Evolutionary conservation across 306 rosid genomes (phyloP), one percentile per base, ranked within the genome.

Genomic region (Spatholobus suberectus): DNA sequence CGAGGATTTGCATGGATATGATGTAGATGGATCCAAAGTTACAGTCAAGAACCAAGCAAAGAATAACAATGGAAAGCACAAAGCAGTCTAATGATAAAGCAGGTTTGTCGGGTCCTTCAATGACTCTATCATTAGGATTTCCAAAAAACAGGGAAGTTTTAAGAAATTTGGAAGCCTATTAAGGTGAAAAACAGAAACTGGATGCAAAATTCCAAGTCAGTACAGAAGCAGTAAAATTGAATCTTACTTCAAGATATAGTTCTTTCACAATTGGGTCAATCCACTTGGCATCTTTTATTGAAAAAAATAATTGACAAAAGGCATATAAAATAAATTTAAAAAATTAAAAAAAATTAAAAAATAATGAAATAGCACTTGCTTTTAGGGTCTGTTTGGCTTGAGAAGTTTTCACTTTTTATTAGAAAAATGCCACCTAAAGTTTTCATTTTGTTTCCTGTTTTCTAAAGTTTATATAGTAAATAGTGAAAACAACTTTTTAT

Each of bases 71-170:
- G 13, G 54, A 80, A 59, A 75, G 70, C 68, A 72, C 35, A 71
- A 46, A 23, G 73, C 18, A 32, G 18, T 46, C 24, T 29, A 55
- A 81, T 63, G 49, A 79, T 46, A 43, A 65, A 77, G 43, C 70
- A 76, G 29, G 51, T 72, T 26, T n/a, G 41, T 75, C 32, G 58
- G 81, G 37, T 72, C 70, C 29, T 55, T 32, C 8, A 54, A n/a
- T 73, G 47, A 18, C 23, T 54, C 17, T 26, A 51, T 20, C 52
- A 55, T 52, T 46, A 66, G 73, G 43, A 47, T 77, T 86, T 68
- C 69, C 9, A 34, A 13, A 59, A 77, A 72, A 21, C 20, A 7
- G 8, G 29, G 18, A 70, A 71, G 44, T 52, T 14, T 59, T 9
- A 70, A 47, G 47, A 70, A 43, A 70, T 29, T 23, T 26, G 65